A percentile compares a stretch with the other conserved stretches of the same genome.
Conservation (phyloP, 176 grass and related monocot species). For the Triticum urartu region DNA sequence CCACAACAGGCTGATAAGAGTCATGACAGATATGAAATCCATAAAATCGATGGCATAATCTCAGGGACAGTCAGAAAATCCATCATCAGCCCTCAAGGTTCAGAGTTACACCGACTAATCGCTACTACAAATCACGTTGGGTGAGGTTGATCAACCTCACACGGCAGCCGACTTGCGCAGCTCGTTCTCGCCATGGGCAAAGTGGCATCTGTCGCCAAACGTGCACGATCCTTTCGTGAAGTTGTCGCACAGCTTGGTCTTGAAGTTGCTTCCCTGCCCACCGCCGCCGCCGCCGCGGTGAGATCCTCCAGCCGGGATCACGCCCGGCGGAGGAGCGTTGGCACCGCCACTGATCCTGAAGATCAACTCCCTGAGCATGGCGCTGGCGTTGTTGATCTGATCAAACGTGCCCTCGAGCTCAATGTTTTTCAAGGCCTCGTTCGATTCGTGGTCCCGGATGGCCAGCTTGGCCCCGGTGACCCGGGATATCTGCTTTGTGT, state of each 20-base stretch:
- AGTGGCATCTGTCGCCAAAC: conserved; percentile 75
- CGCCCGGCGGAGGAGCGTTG: not conserved
- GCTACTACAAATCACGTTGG: not conserved
- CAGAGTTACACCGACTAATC: conserved; percentile 12
- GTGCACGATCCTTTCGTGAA: conserved; percentile 67
- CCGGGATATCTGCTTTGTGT: conserved; percentile 81
- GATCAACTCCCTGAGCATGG: conserved; percentile 77
- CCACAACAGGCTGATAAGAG: too few relatives aligned
- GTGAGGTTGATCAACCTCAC: conserved; percentile 17
- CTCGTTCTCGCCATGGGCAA: conserved; percentile 69
- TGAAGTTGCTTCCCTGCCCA: conserved; percentile 54
- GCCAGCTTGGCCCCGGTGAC: conserved; percentile 62
- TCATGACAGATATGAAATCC: not conserved
- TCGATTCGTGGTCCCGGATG: conserved; percentile 73
- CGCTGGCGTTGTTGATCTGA: conserved; percentile 82
- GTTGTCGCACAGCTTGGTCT: conserved; percentile 83
- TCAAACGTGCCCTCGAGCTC: conserved; percentile 86
- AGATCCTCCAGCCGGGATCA: conserved; percentile 22
- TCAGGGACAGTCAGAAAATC: not conserved
- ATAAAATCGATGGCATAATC: not conserved
- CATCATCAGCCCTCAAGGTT: not conserved
- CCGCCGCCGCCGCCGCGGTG: not conserved
- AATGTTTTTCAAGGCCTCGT: conserved; percentile 75
- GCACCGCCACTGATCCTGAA: conserved; percentile 37
- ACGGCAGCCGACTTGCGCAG: conserved; percentile 43